Evolutionary conservation across 371 early-diverging fungal species (phyloP), one percentile per base, ranked within the genome.

Genomic region (Haplosporangium sp.): DNA sequence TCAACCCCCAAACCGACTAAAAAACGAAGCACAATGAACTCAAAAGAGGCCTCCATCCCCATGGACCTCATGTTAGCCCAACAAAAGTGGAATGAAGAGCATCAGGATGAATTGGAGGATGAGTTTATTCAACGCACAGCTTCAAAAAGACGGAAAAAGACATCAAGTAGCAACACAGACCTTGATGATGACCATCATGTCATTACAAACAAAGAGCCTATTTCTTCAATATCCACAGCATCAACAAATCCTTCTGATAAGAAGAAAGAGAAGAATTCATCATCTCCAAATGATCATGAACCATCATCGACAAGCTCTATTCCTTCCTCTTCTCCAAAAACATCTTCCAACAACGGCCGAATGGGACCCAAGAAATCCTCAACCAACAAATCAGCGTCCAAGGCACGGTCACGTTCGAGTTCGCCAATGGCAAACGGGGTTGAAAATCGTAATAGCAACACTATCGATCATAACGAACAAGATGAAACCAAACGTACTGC

Each of bases 21-120:
- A 62, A 86, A 87, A 75, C 79, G 87, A 57, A 86, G 84, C 76
- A 91, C 89, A 1, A 83, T 88, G 65, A 88, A 88, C 38, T 89
- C 87, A 50, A 84, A 86, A 60, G 89, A 88, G 63, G 88, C 89
- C 13, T 86, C 89, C 47, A 85, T 86, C 66, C 86, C 87, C n/a
- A 61, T 87, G 64, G 89, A 79, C 35, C 47, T 79, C 44, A 74
- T 74, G 71, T 61, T 79, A 37, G 81, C 81, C 3, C 81, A 79
- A 35, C 81, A 79, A 52, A 79, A 74, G 40, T 76, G 75, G 83
- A 57, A 76, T 45, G 79, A 71, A 52, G 74, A 78, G 53, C 78
- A 77, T 35, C 73, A 72, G 70, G 73, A 73, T 37, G 73, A 69
- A n/a, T 63, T 77, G 4, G 83, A 73, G 35, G 68, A 76, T 20